A percentile compares a stretch with the other conserved stretches of the same genome.
These are phyloP conservation scores for Zea mays DNA, from an alignment of 176 grass and related monocot genomes.

Conservation along the genomic window Zm-B73-REFERENCE-NAM-5.0 NC_050103.1:63730501-63731000, in stretches of 20 bases:
- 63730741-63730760: constrained; percentile 81
- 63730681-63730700: background rate
- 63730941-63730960: background rate
- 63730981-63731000: no score
- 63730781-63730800: constrained; percentile 58
- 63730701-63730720: background rate
- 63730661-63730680: constrained; percentile 20
- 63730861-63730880: no score
- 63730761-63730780: constrained; percentile 77
- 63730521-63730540: background rate
- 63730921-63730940: background rate
- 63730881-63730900: no score
- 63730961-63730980: no score
- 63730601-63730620: background rate
- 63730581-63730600: background rate
- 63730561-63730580: background rate
- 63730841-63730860: constrained; percentile 51
- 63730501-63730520: background rate
- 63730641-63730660: constrained; percentile 39
- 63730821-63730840: constrained; percentile 68
- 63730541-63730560: background rate
- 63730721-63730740: constrained; percentile 53
- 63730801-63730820: constrained; percentile 72
- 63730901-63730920: background rate
- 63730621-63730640: constrained; percentile 33